Evolutionary conservation across 495 filamentous ascomycete species (phyloP), one percentile per base, ranked within the genome.

Genomic region (Rhypophila decipiens): DNA sequence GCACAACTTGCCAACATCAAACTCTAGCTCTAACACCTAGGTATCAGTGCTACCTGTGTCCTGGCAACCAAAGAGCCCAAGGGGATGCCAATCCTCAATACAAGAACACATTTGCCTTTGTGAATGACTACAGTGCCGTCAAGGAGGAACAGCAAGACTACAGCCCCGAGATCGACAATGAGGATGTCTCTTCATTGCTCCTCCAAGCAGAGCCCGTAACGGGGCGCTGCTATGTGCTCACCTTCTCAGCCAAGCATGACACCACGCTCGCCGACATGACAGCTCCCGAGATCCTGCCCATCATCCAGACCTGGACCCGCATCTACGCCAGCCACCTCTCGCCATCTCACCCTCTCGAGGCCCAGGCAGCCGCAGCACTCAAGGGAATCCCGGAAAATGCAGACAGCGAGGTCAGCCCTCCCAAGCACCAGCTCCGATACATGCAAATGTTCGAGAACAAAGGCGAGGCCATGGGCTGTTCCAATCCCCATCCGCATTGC

Each of bases 371-470:
- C 4, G 49, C 58, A 15, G 57, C 57, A 2, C 44, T 72, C 20
- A 51, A 49, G 10, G 62, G 24, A 57, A 72, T 51, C 71, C 76
- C 51, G 53, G 67, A 52, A 49, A 61, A 58, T 40, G 52, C 59
- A 1, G 61, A 69, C 45, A 65, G 59, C 42, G 67, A 60, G 59
- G 61, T 59, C 13, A 74, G 56, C 43, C 69, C 72, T 24, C 81
- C 89, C 5, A 82, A 78, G 39, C 76, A 85, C 46, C 90, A 96
- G 65, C 88, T 94, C 57, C 80, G 83, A 39, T 97, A 95, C 67
- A 96, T 98, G 90, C 93, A 98, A 66, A 96, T 98, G 53, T 97
- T 98, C 51, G 93, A 98, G 69, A 98, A 98, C 73, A 98, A 98
- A 71, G 93, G 93, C 39, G 83, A 87, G 0, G 88, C 93, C 4